A percentile compares a stretch with the other conserved stretches of the same genome.
Evolutionary conservation across 257 asterid species (phyloP).

Genomic region (Solanum phureja): DNA sequence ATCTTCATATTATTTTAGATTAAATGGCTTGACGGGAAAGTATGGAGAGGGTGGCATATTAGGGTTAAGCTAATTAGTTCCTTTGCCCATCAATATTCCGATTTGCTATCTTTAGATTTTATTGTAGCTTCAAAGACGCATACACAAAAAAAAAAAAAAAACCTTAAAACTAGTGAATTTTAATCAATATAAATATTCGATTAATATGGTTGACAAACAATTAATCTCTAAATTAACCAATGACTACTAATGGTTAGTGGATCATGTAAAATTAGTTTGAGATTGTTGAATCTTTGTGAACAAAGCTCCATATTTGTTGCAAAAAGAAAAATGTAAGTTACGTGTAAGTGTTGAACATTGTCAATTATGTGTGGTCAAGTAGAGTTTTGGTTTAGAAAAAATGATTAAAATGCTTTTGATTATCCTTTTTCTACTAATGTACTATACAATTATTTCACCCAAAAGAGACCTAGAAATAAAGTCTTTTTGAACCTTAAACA

Average conservation of each 20-base stretch:
- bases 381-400: not conserved
- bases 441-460: not conserved
- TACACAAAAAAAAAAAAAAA: too few relatives aligned
- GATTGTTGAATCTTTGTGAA: not conserved
- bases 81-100: too few relatives aligned
- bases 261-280: not conserved
- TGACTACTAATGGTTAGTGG: too few relatives aligned
- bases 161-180: not conserved
- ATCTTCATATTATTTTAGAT: too few relatives aligned
- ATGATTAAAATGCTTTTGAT: not conserved
- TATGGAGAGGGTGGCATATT: not conserved
- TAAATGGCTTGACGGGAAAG: too few relatives aligned
- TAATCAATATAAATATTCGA: too few relatives aligned
- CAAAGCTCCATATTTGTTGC: not conserved
- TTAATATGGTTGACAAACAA: not conserved
- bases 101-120: too few relatives aligned
- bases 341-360: not conserved
- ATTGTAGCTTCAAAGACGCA: too few relatives aligned
- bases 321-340: not conserved
- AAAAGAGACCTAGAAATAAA: too few relatives aligned
- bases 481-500: too few relatives aligned
- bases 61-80: not conserved
- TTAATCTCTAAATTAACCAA: not conserved
- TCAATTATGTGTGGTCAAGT: not conserved
- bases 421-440: not conserved